Conservation (phyloP, 805 yeast genomes). For the Metschnikowia cerradonensis region DNA sequence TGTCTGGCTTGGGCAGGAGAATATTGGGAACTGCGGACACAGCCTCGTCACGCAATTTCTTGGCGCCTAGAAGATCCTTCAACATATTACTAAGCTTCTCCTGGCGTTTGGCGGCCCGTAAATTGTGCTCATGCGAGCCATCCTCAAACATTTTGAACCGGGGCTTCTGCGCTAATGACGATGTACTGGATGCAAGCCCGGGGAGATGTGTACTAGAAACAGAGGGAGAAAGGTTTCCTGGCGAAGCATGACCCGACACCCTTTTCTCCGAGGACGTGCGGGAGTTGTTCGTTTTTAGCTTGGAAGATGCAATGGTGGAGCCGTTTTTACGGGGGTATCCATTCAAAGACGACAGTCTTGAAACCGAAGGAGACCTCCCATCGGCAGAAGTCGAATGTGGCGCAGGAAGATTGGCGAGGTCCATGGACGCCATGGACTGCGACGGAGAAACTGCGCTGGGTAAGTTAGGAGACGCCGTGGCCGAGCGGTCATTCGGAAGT, state of each 20-base stretch:
- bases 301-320: slow-evolving; percentile 2
- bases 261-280: slow-evolving; percentile 20
- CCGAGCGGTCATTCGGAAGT: slow-evolving; percentile 16
- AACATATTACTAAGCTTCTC: slow-evolving; percentile 73
- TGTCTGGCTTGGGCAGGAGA: slow-evolving; percentile 27
- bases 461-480: slow-evolving; percentile 11
- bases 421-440: slow-evolving; percentile 5
- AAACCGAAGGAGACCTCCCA: slow-evolving; percentile 15
- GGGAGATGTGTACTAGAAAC: slow-evolving; percentile 13
- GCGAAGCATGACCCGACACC: slow-evolving; percentile 7
- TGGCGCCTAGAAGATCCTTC: slow-evolving; percentile 71
- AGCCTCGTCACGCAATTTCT: slow-evolving; percentile 65
- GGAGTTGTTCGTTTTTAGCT: slow-evolving; percentile 18
- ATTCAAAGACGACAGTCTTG: slow-evolving; percentile 17
- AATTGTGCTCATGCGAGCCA: slow-evolving; percentile 77
- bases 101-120: slow-evolving; percentile 72
- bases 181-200: slow-evolving; percentile 5
- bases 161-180: slow-evolving; percentile 24
- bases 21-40: slow-evolving; percentile 70
- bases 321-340: slow-evolving; percentile 13
- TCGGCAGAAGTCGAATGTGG: slow-evolving; percentile 5
- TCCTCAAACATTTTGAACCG: slow-evolving; percentile 58
- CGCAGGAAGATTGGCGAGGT: slow-evolving; percentile 5
- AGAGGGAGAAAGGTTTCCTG: slow-evolving; percentile 11
- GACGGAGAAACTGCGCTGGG: slow-evolving; percentile 7